Evolutionary conservation across 2,329 filamentous ascomycete species (phyloP).

Genomic region (Alternaria solani): DNA sequence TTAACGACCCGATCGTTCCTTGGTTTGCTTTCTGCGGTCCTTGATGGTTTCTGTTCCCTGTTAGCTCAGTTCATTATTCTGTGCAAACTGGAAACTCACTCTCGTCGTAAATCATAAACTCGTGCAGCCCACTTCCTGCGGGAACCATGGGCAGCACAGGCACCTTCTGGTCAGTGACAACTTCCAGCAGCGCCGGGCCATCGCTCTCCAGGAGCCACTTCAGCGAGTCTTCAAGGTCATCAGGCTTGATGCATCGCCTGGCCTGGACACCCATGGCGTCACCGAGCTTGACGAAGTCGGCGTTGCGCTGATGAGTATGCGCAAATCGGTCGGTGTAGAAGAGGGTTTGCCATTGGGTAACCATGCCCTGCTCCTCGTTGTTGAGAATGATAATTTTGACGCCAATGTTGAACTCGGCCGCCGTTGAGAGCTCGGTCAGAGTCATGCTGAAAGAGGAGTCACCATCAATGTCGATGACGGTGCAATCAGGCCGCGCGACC

Average conservation of each 20-base stretch:
- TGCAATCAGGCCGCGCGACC: conserved; percentile 79
- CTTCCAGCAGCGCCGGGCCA: conserved; percentile 91
- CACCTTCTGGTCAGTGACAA: conserved; percentile 87
- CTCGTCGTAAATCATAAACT: conserved; percentile 89
- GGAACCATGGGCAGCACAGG: conserved; percentile 99
- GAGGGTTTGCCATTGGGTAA: conserved; percentile 97
- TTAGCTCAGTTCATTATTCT: conserved; percentile 9
- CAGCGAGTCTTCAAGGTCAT: conserved; percentile 78
- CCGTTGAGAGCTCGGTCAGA: conserved; percentile 90
- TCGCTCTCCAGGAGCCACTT: conserved; percentile 86
- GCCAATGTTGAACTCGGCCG: conserved; percentile 94
- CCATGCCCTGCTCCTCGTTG: conserved; percentile 98
- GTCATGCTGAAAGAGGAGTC: conserved; percentile 99
- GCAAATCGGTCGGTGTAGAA: conserved; percentile 95
- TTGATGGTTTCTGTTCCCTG: conserved; percentile 27
- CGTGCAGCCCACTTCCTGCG: conserved; percentile 83
- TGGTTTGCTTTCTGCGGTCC: conserved; percentile 43
- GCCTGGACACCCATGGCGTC: conserved; percentile 90
- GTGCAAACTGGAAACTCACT: conserved; percentile 58
- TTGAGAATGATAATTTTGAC: conserved; percentile 95
- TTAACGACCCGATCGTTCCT: conserved; percentile 39
- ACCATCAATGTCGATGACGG: conserved; percentile 95
- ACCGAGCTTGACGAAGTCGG: conserved; percentile 92
- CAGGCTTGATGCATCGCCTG: conserved; percentile 74
- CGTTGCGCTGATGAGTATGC: conserved; percentile 93